Evolutionary conservation across 805 yeast species (phyloP).

Genomic region (Kuraishia cidri): DNA sequence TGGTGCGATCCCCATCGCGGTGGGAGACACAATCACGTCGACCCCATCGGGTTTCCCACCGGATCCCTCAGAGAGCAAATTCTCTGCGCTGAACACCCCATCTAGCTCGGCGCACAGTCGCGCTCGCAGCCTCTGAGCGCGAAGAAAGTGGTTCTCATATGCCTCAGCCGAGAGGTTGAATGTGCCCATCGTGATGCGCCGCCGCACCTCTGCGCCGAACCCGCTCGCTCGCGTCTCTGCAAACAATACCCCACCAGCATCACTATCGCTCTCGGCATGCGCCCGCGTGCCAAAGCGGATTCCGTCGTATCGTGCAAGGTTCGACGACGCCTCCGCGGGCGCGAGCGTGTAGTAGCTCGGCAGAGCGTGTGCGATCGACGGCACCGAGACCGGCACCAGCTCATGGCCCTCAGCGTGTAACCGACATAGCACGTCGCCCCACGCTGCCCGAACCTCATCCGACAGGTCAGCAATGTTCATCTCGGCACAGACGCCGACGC

Average conservation of each 20-base stretch:
- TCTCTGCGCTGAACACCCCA: slow-evolving; percentile 41
- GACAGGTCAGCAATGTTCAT: slow-evolving; percentile 49
- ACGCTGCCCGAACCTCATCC: slow-evolving; percentile 30
- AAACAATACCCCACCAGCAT: slow-evolving; percentile 27
- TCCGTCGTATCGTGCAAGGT: slow-evolving; percentile 86
- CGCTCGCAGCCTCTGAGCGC: slow-evolving; percentile 64
- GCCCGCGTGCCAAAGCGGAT: slow-evolving; percentile 65
- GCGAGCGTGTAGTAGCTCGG: slow-evolving; percentile 84
- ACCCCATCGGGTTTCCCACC: slow-evolving; percentile 26
- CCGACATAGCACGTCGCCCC: slow-evolving; percentile 33
- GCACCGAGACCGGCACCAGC: slow-evolving; percentile 59
- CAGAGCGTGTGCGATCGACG: slow-evolving; percentile 54
- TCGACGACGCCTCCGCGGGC: slow-evolving; percentile 92
- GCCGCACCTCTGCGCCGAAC: slow-evolving; percentile 78
- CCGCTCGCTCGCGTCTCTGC: slow-evolving; percentile 53
- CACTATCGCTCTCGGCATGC: slow-evolving; percentile 18
- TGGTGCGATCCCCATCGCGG: slow-evolving; percentile 52
- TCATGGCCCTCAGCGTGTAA: slow-evolving; percentile 44
- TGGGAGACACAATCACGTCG: slow-evolving; percentile 72
- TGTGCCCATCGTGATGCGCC: slow-evolving; percentile 79
- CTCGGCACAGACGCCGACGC: slow-evolving; percentile 71
- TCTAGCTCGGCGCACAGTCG: slow-evolving; percentile 60
- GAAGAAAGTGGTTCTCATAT: slow-evolving; percentile 60
- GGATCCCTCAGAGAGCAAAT: slow-evolving; percentile 22
- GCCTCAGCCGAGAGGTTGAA: slow-evolving; percentile 77